These are phyloP conservation scores for Rhizopogon salebrosus DNA, from an alignment of 768 basidiomycete genomes.

Conservation along the genomic window DNA sequence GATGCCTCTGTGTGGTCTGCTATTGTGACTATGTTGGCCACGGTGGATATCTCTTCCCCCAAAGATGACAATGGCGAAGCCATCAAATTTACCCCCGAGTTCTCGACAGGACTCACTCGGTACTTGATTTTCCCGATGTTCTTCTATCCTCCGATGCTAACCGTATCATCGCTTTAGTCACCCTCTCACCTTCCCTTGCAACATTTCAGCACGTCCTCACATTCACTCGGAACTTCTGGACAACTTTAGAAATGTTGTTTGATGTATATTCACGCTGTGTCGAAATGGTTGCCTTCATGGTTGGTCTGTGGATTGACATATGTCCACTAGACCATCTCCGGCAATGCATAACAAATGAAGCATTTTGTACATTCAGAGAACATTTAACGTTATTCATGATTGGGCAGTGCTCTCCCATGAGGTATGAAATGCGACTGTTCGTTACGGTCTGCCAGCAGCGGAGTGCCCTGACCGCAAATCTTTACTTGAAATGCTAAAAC, in stretches of 20 bases:
- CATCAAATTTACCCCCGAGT: background rate
- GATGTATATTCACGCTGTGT: too few relatives aligned
- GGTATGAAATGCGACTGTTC: background rate
- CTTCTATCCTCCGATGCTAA: background rate
- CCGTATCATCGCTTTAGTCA: background rate
- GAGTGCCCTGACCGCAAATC: background rate
- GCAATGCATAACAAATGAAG: too few relatives aligned
- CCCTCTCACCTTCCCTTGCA: background rate
- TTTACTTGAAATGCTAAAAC: background rate
- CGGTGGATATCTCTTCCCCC: background rate
- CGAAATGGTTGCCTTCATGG: too few relatives aligned
- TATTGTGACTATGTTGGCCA: conserved; percentile 11
- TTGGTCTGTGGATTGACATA: too few relatives aligned
- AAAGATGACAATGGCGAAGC: conserved; percentile 2
- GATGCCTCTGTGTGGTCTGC: conserved; percentile 15
- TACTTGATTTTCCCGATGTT: background rate
- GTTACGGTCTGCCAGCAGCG: background rate
- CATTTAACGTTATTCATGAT: too few relatives aligned
- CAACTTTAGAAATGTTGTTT: too few relatives aligned
- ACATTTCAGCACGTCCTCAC: background rate
- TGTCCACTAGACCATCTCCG: too few relatives aligned
- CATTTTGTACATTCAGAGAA: too few relatives aligned
- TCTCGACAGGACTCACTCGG: background rate
- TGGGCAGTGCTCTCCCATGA: too few relatives aligned
- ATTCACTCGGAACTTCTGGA: background rate